Base-by-base conservation (phyloP, 441 rosid species). In the Gossypium gossypioides region DNA sequence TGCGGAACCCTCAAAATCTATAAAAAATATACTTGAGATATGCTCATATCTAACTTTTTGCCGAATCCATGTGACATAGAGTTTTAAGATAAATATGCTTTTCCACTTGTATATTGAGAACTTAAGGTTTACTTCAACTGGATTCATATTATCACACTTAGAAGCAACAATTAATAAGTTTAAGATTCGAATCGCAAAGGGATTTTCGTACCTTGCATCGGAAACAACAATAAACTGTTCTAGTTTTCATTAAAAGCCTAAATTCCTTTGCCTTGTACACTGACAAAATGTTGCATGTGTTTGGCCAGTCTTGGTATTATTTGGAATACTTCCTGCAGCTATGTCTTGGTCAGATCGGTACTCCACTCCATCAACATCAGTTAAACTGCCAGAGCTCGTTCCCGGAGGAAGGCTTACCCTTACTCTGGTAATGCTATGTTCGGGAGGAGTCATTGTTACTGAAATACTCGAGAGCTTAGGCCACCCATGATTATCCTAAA, bases 301-400 rank as follows among this genome's bases (percentile, higher is more conserved):
- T 29, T 25, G 24, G 42, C 65, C 69, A 94, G 98, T 89, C 62
- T 69, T 93, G 71, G 88, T 91, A 73, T 81, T 91, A 68, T 88
- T 93, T 34, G 96, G 94, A 73, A 79, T 93, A 65, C 81, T 93
- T 62, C 97, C 96, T 46, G 96, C 92, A 10, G 93, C 92, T 55
- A 91, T 93, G 98, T 84, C 96, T 34, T 93, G 97, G 97, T 89
- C 92, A 13, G 96, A 93, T 75, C 77, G 92, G 74, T 88, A 90
- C 79, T 76, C 85, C 7, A 79, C 64, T 55, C 55, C 92, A 69
- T 56, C 84, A 1, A 22, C 84, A 19, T 72, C 81, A 0, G 12
- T 76, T 69, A 82, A 74, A 24, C 37, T 76, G 9, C 90, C 88
- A 0, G 51, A 79, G 74, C 82, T 89, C 68, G 91, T 87, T 72